Evolutionary conservation across 169 alveolate species (phyloP).

Genomic region (Perkinsus olseni): DNA sequence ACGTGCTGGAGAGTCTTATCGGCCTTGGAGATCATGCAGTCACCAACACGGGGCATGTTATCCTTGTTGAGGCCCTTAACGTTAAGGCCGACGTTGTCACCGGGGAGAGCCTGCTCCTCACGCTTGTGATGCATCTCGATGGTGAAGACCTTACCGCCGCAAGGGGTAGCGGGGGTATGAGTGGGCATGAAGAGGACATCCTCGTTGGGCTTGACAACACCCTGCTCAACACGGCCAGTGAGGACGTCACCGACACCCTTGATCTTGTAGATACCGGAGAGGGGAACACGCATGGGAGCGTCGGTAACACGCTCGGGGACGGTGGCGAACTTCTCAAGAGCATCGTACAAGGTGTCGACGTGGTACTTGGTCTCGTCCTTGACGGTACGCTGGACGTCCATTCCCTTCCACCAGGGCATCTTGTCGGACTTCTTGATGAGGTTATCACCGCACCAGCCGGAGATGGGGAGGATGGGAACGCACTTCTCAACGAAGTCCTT

Average conservation of each 20-base stretch:
- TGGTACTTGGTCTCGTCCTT: neutral
- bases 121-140: conserved; percentile 98
- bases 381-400: neutral
- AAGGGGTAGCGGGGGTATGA: conserved; percentile 6
- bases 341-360: conserved; percentile 82
- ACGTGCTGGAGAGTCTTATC: conserved; percentile 74
- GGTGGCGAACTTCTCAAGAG: conserved; percentile 83
- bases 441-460: conserved; percentile 97
- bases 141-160: conserved; percentile 70
- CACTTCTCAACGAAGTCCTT: conserved; percentile 68
- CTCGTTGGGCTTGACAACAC: conserved; percentile 87
- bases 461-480: conserved; percentile 93
- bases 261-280: conserved; percentile 96
- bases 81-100: conserved; percentile 96
- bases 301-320: conserved; percentile 95
- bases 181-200: conserved; percentile 30
- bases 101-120: conserved; percentile 93
- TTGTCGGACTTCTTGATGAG: conserved; percentile 86
- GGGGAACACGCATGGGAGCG: conserved; percentile 93
- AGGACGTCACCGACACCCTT: conserved; percentile 99
- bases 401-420: conserved; percentile 97
- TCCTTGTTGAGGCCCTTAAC: conserved; percentile 36
- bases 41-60: conserved; percentile 22
- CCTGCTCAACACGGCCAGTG: conserved; percentile 98
- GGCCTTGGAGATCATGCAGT: conserved; percentile 20